Evolutionary conservation across 805 yeast species (phyloP).

Genomic region (Aciculoconidium aculeatum): DNA sequence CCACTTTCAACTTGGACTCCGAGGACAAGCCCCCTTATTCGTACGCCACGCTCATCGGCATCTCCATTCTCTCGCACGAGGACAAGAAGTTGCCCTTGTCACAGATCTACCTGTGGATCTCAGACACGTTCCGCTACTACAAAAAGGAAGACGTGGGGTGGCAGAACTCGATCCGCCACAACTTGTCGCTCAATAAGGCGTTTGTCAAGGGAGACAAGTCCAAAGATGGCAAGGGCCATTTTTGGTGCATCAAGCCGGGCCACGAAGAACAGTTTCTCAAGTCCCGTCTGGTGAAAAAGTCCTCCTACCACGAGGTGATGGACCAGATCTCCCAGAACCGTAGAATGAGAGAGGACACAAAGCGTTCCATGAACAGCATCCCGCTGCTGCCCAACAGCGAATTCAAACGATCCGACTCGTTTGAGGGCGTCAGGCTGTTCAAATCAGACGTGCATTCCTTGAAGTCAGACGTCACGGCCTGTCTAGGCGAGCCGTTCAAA

Average conservation of each 20-base stretch:
- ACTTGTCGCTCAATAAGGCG: slow-evolving; percentile 87
- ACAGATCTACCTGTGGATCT: slow-evolving; percentile 90
- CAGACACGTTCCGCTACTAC: slow-evolving; percentile 78
- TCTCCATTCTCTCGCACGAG: slow-evolving; percentile 84
- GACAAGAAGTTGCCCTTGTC: slow-evolving; percentile 36
- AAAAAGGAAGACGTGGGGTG: slow-evolving; percentile 85
- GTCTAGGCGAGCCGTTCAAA: slow-evolving; percentile 9
- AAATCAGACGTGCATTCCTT: too few relatives aligned
- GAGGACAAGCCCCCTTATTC: slow-evolving; percentile 87
- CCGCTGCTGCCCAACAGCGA: slow-evolving; percentile 28
- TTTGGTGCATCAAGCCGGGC: slow-evolving; percentile 87
- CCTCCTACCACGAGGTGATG: slow-evolving; percentile 39
- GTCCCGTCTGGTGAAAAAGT: slow-evolving; percentile 46
- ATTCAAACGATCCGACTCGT: background rate
- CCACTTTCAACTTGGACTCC: slow-evolving; percentile 42
- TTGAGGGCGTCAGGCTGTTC: too few relatives aligned
- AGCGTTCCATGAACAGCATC: slow-evolving; percentile 17
- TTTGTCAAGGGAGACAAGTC: slow-evolving; percentile 88
- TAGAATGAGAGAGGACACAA: slow-evolving; percentile 9
- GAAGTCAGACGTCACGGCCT: too few relatives aligned
- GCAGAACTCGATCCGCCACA: slow-evolving; percentile 97
- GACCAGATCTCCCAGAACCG: slow-evolving; percentile 25
- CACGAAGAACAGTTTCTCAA: slow-evolving; percentile 75
- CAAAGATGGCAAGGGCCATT: slow-evolving; percentile 86
- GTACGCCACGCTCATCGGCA: slow-evolving; percentile 88